A percentile compares a stretch with the other conserved stretches of the same genome.
Evolutionary conservation across 441 rosid species (phyloP).

Genomic region (Adansonia gregorii): DNA sequence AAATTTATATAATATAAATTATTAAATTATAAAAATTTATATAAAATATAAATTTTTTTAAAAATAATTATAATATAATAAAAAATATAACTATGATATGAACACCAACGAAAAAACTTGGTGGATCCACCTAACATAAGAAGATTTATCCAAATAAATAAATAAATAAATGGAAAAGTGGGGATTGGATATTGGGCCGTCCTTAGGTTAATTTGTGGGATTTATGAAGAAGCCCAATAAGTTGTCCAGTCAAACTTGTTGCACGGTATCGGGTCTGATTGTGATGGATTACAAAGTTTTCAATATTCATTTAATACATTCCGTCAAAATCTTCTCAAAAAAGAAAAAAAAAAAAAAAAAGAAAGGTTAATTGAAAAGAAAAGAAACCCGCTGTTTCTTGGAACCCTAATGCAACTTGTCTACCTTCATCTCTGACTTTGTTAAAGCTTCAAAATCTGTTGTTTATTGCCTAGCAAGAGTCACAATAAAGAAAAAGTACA

Average conservation of each 20-base stretch:
- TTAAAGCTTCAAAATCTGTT: neutral
- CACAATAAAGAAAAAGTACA: too few relatives aligned
- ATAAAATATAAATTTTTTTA: too few relatives aligned
- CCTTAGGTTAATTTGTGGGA: neutral
- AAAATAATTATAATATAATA: too few relatives aligned
- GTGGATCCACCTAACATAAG: too few relatives aligned
- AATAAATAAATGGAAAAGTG: too few relatives aligned
- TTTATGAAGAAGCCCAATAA: neutral
- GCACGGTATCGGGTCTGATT: neutral
- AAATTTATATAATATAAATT: too few relatives aligned
- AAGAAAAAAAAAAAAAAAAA: neutral
- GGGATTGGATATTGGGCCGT: neutral
- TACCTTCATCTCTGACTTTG: neutral
- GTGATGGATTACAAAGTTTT: too few relatives aligned
- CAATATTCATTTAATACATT: too few relatives aligned
- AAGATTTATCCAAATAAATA: too few relatives aligned
- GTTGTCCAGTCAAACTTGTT: neutral
- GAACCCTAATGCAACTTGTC: constrained; percentile 25
- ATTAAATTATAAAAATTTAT: too few relatives aligned
- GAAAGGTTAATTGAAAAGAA: neutral
- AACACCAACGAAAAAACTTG: too few relatives aligned
- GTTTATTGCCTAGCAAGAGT: neutral
- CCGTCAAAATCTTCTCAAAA: neutral
- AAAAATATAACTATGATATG: too few relatives aligned
- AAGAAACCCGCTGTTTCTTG: constrained; percentile 15